A percentile compares a stretch with the other conserved stretches of the same genome.
phyloP scores from a whole-genome alignment of 164 flowering plant species.

The Stephania yunnanensis region DNA sequence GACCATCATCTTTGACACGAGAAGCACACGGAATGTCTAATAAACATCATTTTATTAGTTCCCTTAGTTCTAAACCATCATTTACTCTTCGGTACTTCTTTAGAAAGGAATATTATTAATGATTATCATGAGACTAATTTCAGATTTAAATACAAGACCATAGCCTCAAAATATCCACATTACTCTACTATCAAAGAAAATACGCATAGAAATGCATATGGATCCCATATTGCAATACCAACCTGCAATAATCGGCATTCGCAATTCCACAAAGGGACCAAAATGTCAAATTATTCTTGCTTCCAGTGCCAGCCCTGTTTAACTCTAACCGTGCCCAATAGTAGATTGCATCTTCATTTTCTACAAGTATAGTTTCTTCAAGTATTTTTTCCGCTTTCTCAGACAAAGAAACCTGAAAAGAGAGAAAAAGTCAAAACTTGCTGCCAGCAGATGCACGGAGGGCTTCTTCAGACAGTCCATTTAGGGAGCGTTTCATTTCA shows the following conservation, averaged over 20 bases:
- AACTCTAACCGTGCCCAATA: conserved; percentile 67
- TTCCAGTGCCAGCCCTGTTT: conserved; percentile 27
- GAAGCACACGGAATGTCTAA: background rate
- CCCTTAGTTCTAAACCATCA: background rate
- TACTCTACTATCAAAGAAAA: background rate
- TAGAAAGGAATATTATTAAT: background rate
- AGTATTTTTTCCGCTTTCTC: conserved; percentile 58
- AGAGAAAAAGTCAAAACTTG: conserved; percentile 7
- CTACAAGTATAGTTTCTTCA: conserved; percentile 52
- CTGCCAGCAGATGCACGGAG: background rate
- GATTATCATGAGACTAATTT: too few relatives aligned
- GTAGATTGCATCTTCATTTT: conserved; percentile 61
- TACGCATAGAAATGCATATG: background rate
- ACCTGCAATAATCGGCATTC: conserved; percentile 93
- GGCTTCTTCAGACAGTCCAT: background rate
- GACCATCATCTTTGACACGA: too few relatives aligned
- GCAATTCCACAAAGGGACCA: conserved; percentile 91
- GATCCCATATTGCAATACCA: conserved; percentile 1
- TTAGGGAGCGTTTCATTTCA: background rate
- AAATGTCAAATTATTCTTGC: conserved; percentile 45
- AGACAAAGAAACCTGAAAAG: conserved; percentile 69
- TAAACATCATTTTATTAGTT: too few relatives aligned
- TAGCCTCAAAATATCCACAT: background rate
- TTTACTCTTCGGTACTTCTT: background rate
- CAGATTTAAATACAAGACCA: background rate